Base-by-base conservation (phyloP, 2,329 filamentous ascomycete species). In the Blumeriella jaapii region DNA sequence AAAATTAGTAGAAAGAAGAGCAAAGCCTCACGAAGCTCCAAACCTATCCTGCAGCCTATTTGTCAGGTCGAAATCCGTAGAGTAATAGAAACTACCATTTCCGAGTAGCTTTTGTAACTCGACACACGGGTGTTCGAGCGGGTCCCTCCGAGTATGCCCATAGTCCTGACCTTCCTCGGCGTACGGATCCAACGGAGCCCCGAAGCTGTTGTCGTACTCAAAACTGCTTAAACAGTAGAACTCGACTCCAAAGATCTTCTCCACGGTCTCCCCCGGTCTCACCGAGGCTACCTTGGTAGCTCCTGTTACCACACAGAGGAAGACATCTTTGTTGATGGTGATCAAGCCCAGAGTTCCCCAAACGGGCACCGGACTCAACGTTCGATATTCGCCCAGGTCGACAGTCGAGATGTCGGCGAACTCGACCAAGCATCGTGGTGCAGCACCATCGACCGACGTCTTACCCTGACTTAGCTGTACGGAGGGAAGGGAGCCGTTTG, bases 31-130 rank as follows among this genome's bases (percentile, higher is more conserved):
- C 13, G 15, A 18, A 13, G 22, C 11, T 34, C 34, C 58, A 51
- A 55, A 85, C 72, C 89, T 77, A 54, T 95, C 82, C 59, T 98
- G 91, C 44, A 96, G 63, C 48, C 91, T 74, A 59, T 93, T 87
- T 3, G 91, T 98, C 31, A 98, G 66, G 56, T 98, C 89, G 57
- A 98, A 98, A 58, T 96, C 86, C n/a, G 85, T 84, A 55, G 86
- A 95, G 62, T 95, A 98, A 58, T 96, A 98, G 56, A 98, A 98
- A 18, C 82, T 93, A 16, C 89, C 87, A 57, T 93, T 87, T 54
- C 84, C 81, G 37, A 98, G 65, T 23, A 98, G 71, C 65, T 94
- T 96, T 59, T 89, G 87, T 40, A 98, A 60, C 29, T 91, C 83
- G 50, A 85, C 65, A 58, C 89, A 96, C 5, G 91, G 91, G 58